These are phyloP conservation scores for Avena sativa DNA, from an alignment of 176 grass and related monocot genomes.

Conservation along the genomic window DNA sequence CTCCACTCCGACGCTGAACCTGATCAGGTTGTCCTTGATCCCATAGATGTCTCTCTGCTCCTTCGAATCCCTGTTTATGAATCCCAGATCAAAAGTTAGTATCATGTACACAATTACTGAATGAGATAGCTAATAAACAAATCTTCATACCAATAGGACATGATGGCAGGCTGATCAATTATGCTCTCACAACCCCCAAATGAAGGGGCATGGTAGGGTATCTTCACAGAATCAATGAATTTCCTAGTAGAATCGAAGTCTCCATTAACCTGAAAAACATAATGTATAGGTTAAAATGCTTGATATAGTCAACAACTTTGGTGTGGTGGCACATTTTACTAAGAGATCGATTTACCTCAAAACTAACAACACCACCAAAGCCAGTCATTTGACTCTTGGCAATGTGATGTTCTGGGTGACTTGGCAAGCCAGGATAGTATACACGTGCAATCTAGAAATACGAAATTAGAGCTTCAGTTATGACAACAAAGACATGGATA, in stretches of 20 bases:
- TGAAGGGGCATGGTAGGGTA: slow-evolving; percentile 92
- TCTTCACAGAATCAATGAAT: slow-evolving; percentile 95
- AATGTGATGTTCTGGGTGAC: slow-evolving; percentile 99
- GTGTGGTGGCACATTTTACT: background rate
- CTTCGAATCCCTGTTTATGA: slow-evolving; percentile 77
- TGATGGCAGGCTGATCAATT: slow-evolving; percentile 96
- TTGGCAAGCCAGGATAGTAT: slow-evolving; percentile 90
- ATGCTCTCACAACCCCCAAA: slow-evolving; percentile 99
- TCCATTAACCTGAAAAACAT: slow-evolving; percentile 60
- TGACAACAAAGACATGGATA: slow-evolving; percentile 1
- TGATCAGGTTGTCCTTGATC: slow-evolving; percentile 97
- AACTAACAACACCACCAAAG: slow-evolving; percentile 99
- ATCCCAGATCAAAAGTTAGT: background rate
- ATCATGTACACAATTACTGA: background rate
- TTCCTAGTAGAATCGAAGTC: slow-evolving; percentile 77
- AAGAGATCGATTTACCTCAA: slow-evolving; percentile 65
- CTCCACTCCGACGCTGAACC: slow-evolving; percentile 97
- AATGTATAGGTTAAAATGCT: background rate
- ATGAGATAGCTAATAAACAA: slow-evolving; percentile 3
- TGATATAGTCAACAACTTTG: background rate
- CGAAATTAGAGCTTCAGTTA: slow-evolving; percentile 22
- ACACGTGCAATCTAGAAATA: slow-evolving; percentile 73
- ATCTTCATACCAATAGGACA: slow-evolving; percentile 93
- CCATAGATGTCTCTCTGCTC: slow-evolving; percentile 85
- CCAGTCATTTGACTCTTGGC: slow-evolving; percentile 98